These are phyloP conservation scores for Carallia pectinifolia DNA, from an alignment of 345 rosid species.

Conservation along the genomic window DNA sequence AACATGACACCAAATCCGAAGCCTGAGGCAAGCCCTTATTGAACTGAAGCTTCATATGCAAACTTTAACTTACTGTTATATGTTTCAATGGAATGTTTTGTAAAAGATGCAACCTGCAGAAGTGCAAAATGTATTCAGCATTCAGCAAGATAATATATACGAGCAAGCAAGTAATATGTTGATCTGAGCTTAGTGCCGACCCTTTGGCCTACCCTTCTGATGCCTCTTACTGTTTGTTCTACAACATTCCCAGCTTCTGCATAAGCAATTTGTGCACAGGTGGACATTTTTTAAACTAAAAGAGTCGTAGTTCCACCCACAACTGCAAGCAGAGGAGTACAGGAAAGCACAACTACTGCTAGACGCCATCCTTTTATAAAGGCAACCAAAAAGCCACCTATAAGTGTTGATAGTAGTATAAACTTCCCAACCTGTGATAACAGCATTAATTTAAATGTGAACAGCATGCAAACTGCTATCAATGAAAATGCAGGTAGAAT, in stretches of 20 bases:
- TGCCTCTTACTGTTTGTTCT: constrained; percentile 79
- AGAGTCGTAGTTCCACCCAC: constrained; percentile 62
- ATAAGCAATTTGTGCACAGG: constrained; percentile 71
- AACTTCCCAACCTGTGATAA: constrained; percentile 68
- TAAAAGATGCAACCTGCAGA: constrained; percentile 66
- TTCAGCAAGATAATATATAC: background rate
- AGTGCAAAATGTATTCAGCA: background rate
- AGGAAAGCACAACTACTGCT: constrained; percentile 44
- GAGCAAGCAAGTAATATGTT: background rate
- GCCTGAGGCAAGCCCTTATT: constrained; percentile 74
- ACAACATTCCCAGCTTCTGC: constrained; percentile 83
- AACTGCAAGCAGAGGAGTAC: constrained; percentile 55
- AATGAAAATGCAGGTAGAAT: background rate
- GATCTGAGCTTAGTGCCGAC: background rate
- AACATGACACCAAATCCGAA: constrained; percentile 55
- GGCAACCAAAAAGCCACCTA: constrained; percentile 67
- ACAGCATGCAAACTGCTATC: too few relatives aligned
- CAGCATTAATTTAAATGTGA: background rate
- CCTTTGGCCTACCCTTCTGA: constrained; percentile 59
- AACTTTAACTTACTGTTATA: constrained; percentile 52
- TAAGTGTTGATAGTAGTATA: constrained; percentile 48
- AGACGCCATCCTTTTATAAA: constrained; percentile 55
- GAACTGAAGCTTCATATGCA: constrained; percentile 48
- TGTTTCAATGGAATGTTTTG: constrained; percentile 57
- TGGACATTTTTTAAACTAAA: constrained; percentile 61